phyloP scores from a whole-genome alignment of 2,329 filamentous ascomycete genomes.

The Alternaria sp. region DNA sequence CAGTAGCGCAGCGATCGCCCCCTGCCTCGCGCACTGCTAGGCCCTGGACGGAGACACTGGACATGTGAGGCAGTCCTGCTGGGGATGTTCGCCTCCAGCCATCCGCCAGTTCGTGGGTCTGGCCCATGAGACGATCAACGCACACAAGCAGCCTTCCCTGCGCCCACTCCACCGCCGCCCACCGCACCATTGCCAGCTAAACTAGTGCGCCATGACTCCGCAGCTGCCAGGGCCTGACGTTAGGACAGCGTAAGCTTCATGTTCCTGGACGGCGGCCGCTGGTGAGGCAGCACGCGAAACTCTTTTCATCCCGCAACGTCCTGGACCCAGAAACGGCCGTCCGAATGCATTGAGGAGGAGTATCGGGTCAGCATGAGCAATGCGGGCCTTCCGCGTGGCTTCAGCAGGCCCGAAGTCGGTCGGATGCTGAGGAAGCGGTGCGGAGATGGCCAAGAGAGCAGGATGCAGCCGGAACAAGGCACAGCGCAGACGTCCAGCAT shows the following conservation, averaged over 20 bases:
- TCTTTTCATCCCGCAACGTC: constrained; percentile 15
- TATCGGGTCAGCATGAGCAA: constrained; percentile 5
- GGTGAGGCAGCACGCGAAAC: constrained; percentile 29
- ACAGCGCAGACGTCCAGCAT: constrained; percentile 27
- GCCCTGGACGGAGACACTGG: constrained; percentile 20
- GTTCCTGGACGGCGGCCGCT: constrained; percentile 41
- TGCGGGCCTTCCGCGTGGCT: constrained; percentile 18
- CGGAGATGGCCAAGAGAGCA: constrained; percentile 28
- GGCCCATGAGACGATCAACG: constrained; percentile 48
- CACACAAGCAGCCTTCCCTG: constrained; percentile 14
- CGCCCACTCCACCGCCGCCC: constrained; percentile 20
- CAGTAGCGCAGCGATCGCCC: constrained; percentile 42
- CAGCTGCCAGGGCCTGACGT: constrained; percentile 23
- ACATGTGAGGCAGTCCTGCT: constrained; percentile 37
- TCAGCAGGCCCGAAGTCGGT: constrained; percentile 23
- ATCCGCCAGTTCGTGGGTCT: constrained; percentile 37
- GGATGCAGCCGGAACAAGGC: constrained; percentile 24
- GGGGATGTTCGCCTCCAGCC: constrained; percentile 38
- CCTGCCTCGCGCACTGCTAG: constrained; percentile 33
- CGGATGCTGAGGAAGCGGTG: constrained; percentile 23
- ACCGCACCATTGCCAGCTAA: constrained; percentile 34
- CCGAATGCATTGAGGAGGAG: constrained; percentile 7
- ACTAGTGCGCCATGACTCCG: constrained; percentile 30
- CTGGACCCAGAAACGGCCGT: constrained; percentile 23
- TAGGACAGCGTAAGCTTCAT: constrained; percentile 32